A percentile compares a stretch with the other conserved stretches of the same genome.
These are phyloP conservation scores for Ajuga reptans DNA, from an alignment of 305 asterid genomes.

Conservation along the genomic window DNA sequence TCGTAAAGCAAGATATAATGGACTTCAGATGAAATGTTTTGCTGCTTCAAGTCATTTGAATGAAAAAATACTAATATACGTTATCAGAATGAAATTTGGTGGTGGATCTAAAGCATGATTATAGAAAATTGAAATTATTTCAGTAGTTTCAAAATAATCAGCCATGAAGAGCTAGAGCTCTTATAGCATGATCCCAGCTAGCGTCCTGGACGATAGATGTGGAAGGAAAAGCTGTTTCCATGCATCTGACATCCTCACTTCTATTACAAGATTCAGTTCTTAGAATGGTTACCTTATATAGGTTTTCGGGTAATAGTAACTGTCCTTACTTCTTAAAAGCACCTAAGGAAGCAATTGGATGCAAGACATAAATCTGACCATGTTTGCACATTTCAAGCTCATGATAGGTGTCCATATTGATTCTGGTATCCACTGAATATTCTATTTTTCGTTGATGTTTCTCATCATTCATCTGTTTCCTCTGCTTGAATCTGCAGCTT, in stretches of 20 bases:
- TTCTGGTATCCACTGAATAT: neutral
- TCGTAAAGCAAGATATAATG: neutral
- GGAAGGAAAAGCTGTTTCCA: neutral
- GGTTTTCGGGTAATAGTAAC: neutral
- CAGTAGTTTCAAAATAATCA: too few relatives aligned
- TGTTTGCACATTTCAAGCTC: neutral
- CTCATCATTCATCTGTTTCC: constrained; percentile 21
- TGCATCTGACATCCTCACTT: neutral
- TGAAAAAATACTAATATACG: neutral
- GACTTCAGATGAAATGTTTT: neutral
- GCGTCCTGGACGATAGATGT: neutral
- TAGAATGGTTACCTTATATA: neutral
- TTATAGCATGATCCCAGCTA: neutral
- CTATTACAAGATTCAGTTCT: neutral
- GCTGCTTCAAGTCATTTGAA: neutral
- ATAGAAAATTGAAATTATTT: neutral
- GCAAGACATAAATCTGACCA: neutral
- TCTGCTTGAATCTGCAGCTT: constrained; percentile 49
- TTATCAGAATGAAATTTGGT: neutral
- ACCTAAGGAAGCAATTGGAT: neutral
- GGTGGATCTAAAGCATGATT: neutral
- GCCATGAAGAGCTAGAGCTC: neutral
- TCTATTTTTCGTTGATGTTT: constrained; percentile 20
- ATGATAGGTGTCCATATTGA: neutral
- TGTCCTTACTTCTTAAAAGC: neutral